Evolutionary conservation across 2,329 filamentous ascomycete genomes (phyloP), one percentile per base, ranked within the genome.

Genomic region (Clathrospora elynae): DNA sequence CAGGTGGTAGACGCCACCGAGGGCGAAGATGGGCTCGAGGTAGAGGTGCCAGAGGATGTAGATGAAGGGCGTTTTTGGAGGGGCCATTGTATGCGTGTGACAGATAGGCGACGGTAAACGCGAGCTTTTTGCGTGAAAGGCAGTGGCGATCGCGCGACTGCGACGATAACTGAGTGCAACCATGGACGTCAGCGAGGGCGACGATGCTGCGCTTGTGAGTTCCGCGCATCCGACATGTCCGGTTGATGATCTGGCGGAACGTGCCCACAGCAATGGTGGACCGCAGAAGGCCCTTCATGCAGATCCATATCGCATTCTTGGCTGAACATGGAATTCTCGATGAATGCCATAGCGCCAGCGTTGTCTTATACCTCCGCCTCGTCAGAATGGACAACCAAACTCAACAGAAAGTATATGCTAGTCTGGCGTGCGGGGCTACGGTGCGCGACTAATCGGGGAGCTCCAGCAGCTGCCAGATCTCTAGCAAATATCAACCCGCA

Each of bases 41-140:
- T 83, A 76, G 51, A 90, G 81, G 73, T 91, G 90, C 74, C 90
- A 90, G 62, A 85, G 50, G 35, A 78, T 77, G 72, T 91, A 91
- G 10, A 85, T 81, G 32, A 56, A 31, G 2, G 61, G 61, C 19
- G 88, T 78, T 14, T 53, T 49, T 2, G 46, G 54, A 5, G 51
- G 54, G 5, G 50, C 42, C 53, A 58, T 58, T 19, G 17, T n/a
- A n/a, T n/a, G n/a, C n/a, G n/a, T n/a, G n/a, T n/a, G n/a, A n/a
- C n/a, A n/a, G n/a, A n/a, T n/a, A n/a, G n/a, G n/a, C n/a, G n/a
- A n/a, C n/a, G n/a, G n/a, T n/a, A n/a, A n/a, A n/a, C n/a, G n/a
- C n/a, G n/a, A n/a, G n/a, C n/a, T n/a, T n/a, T n/a, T n/a, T n/a
- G n/a, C n/a, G n/a, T n/a, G n/a, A n/a, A n/a, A n/a, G n/a, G n/a